Evolutionary conservation across 306 rosid species (phyloP).

Genomic region (Prunus persica): DNA sequence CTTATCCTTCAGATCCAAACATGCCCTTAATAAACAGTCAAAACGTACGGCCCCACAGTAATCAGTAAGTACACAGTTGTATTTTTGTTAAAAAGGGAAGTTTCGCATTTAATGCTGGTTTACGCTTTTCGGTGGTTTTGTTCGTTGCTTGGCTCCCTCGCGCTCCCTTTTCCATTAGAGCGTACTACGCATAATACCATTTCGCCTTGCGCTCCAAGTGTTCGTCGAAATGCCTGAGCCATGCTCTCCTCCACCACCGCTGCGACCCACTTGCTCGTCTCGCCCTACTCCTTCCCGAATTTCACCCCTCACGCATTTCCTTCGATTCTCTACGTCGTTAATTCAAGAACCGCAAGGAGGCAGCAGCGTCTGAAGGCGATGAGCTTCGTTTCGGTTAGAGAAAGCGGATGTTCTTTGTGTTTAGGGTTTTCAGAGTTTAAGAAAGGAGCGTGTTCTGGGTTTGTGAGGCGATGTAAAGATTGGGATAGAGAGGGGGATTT

Average conservation of each 20-base stretch:
- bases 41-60: neutral
- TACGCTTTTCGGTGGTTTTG: constrained; percentile 12
- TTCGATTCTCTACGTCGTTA: constrained; percentile 8
- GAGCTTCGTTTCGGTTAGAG: constrained; percentile 11
- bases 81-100: neutral
- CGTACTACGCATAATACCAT: no score
- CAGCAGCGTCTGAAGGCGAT: constrained; percentile 7
- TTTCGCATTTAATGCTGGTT: neutral
- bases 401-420: constrained; percentile 12
- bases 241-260: constrained; percentile 50
- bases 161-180: neutral
- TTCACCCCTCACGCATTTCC: constrained; percentile 16
- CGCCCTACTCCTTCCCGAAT: constrained; percentile 14
- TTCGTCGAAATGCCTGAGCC: constrained; percentile 92
- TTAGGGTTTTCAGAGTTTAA: constrained; percentile 15
- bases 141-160: constrained; percentile 21
- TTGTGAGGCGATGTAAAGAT: constrained; percentile 48
- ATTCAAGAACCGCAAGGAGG: constrained; percentile 9
- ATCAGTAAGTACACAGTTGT: neutral
- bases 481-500: constrained; percentile 49
- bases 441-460: constrained; percentile 35
- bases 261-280: constrained; percentile 5
- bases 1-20: neutral
- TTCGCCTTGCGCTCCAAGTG: constrained; percentile 27
- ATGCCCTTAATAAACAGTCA: neutral